Evolutionary conservation across 306 rosid species (phyloP).

Genomic region (Quercus bicolor): DNA sequence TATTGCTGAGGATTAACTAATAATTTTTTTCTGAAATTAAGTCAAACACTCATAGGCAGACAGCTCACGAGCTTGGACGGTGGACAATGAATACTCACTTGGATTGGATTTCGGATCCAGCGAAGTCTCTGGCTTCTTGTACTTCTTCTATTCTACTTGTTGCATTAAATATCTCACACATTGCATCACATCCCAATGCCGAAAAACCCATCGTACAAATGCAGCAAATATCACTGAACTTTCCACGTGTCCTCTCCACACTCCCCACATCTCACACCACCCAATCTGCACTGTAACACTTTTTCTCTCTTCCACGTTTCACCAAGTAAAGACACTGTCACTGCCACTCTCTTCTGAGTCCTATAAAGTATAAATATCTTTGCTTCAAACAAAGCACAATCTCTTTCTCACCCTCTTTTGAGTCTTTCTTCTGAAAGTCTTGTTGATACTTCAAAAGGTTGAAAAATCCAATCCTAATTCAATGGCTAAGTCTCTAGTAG

Average conservation of each 20-base stretch:
- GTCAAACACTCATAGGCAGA: too few relatives aligned
- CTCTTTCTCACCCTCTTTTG: neutral
- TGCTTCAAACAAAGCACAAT: neutral
- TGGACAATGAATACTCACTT: too few relatives aligned
- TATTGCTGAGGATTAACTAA: too few relatives aligned
- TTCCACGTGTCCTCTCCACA: constrained; percentile 33
- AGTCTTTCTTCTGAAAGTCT: neutral
- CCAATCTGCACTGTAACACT: constrained; percentile 17
- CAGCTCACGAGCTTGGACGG: too few relatives aligned
- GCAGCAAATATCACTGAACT: constrained; percentile 7
- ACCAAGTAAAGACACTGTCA: neutral
- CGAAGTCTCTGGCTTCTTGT: neutral
- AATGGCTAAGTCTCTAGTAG: constrained; percentile 24
- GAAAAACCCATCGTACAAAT: neutral
- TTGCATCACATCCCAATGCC: neutral
- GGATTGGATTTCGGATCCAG: neutral
- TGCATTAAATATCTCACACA: neutral
- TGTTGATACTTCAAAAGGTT: neutral
- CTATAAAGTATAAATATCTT: too few relatives aligned
- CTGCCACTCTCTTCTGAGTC: neutral
- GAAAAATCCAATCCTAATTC: neutral
- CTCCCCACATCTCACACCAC: constrained; percentile 19
- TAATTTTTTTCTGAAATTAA: too few relatives aligned
- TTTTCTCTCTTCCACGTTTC: neutral
- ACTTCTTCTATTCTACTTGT: neutral